Evolutionary conservation across 139 green algal species (phyloP), one percentile per base, ranked within the genome.

Genomic region (Eudorina sp.): DNA sequence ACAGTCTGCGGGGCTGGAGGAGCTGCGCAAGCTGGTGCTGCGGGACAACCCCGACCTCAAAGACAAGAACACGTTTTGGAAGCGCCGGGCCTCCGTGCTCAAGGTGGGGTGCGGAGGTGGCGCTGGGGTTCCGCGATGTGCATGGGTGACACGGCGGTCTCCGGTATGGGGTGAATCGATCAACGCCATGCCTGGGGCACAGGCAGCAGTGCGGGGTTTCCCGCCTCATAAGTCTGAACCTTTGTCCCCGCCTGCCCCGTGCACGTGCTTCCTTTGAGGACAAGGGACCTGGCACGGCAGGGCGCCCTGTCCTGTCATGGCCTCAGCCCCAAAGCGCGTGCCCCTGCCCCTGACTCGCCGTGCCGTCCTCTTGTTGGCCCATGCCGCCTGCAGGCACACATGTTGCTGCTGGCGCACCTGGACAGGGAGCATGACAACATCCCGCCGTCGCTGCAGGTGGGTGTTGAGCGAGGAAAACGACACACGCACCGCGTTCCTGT

Each of bases 391-490:
- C 93, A 98, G 94, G 94, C 92, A 16, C 94, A 98, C 90, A 95
- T 98, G 93, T 88, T 98, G 87, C 81, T 99, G 75, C 92, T 98
- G 79, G 95, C 94, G 11, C 93, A 98, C 90, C 69, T 98, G 60
- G 93, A 95, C 60, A 89, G 96, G 1, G 87, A 93, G 40, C 66
- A 90, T 18, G 74, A 88, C 16, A 53, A 90, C 4, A 89, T 98
- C 23, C 95, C 95, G 0, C 36, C 86, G 1, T 34, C 73, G 6
- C 92, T 98, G 80, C 83, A 94, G 66, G 82, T 89, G 58, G 6
- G 62, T n/a, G n/a, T n/a, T n/a, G n/a, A n/a, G n/a, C n/a, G n/a
- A n/a, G n/a, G n/a, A n/a, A n/a, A n/a, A n/a, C n/a, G n/a, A n/a
- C n/a, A n/a, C n/a, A n/a, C n/a, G n/a, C n/a, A n/a, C n/a, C n/a